Base-by-base conservation (phyloP, 2,329 filamentous ascomycete genomes). In the Colletotrichum eremochloae region DNA sequence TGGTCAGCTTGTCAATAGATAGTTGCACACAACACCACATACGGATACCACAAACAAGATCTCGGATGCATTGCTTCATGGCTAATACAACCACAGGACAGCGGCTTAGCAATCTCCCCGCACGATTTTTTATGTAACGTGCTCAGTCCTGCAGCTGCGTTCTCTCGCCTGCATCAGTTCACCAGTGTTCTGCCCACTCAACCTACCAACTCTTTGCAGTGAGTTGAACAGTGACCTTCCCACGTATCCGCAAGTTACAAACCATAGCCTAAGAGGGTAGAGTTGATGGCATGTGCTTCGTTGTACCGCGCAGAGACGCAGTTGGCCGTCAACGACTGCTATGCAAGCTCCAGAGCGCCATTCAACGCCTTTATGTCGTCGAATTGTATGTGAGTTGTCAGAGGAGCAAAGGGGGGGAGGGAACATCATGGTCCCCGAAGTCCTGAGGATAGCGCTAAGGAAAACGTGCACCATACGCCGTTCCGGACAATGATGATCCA, bases 71-170 rank as follows among this genome's bases (percentile, higher is more conserved):
- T 42, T 52, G 46, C 24, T 33, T 64, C 67, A 52, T 38, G 67
- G 52, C 55, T 6, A 66, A 66, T 31, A 50, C 31, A 29, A 50
- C 55, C 52, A 55, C 62, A 18, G 42, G 46, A 50, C 67, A 52
- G 38, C 33, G 40, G 44, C 50, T 66, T 9, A 44, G 50, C 64
- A 57, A 68, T 36, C 68, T 64, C 68, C 61, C 55, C 50, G 20
- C 29, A 18, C 57, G 52, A 42, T 12, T n/a, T 68, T 15, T 50
- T 24, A 63, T 50, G 52, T 57, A 63, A 68, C 56, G 29, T 61
- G 40, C 57, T 44, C 50, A n/a, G 15, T 50, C 29, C 42, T 71
- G 68, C 64, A 62, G 65, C 63, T 71, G 56, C 56, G 42, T 56
- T 24, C 42, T 44, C 29, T n/a, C 62, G 36, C 61, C 63, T 66